Conservation (phyloP, 2,329 filamentous ascomycete species). For the Trichoderma atroviride region DNA sequence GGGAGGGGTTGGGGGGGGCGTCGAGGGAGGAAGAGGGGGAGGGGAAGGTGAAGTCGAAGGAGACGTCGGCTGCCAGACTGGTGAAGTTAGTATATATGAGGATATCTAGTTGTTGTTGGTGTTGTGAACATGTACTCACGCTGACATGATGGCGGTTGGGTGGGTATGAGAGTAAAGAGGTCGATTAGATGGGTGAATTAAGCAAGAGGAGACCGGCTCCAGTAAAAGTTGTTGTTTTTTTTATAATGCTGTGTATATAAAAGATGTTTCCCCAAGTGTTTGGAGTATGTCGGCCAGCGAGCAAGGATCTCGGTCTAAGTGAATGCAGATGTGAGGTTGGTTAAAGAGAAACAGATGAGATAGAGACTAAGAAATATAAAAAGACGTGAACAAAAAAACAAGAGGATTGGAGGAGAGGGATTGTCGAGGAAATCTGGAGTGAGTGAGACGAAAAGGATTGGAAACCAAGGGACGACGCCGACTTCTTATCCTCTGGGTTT, state of each 20-base stretch:
- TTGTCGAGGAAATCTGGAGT: constrained; percentile 1
- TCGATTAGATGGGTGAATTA: constrained; percentile 12
- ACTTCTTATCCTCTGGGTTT: constrained; percentile 36
- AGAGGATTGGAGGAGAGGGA: constrained; percentile 16
- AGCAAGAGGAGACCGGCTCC: constrained; percentile 31
- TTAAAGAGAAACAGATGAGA: not conserved
- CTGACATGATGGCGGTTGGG: constrained; percentile 37
- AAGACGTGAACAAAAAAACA: constrained; percentile 1
- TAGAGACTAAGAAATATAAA: not conserved
- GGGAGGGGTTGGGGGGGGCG: constrained; percentile 38
- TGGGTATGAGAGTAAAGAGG: not conserved
- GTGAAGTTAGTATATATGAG: constrained; percentile 30
- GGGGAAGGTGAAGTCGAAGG: constrained; percentile 63
- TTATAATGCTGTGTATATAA: not conserved
- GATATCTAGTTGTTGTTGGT: too few relatives aligned
- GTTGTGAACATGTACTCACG: constrained; percentile 36
- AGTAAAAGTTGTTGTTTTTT: not conserved
- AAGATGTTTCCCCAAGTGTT: not conserved
- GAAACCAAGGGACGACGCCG: constrained; percentile 34
- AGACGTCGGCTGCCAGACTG: constrained; percentile 65
- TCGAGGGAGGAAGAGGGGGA: constrained; percentile 35
- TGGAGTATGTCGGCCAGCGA: constrained; percentile 19
- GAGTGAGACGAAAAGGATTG: constrained; percentile 30
- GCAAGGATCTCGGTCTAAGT: constrained; percentile 14
- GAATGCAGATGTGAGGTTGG: not conserved